A percentile compares a stretch with the other conserved stretches of the same genome.
Conservation (phyloP, 805 yeast genomes). For the Candida arabinofermentans region DNA sequence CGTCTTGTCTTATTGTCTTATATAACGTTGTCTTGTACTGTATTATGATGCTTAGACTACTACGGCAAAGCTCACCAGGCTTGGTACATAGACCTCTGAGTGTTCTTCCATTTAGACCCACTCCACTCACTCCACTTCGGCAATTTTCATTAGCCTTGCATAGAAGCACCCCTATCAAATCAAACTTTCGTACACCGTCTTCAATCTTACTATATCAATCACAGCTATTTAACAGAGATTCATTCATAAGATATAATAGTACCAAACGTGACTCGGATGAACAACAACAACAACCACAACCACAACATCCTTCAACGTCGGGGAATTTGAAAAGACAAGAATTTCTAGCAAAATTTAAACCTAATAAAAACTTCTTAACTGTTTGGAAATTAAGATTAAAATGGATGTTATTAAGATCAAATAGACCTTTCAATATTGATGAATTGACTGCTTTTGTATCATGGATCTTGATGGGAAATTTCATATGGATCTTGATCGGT, state of each 20-base stretch:
- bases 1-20: too few species aligned
- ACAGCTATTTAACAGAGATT: too few species aligned
- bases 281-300: background rate
- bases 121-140: too few species aligned
- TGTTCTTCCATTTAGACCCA: too few species aligned
- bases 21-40: too few species aligned
- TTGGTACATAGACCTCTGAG: too few species aligned
- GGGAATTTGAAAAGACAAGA: constrained; percentile 5
- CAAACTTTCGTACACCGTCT: too few species aligned
- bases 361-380: constrained; percentile 4
- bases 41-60: too few species aligned
- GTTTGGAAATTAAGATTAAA: constrained; percentile 24
- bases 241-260: background rate
- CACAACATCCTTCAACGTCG: background rate
- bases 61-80: too few species aligned
- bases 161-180: too few species aligned
- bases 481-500: constrained; percentile 51
- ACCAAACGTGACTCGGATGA: background rate
- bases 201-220: too few species aligned
- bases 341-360: constrained; percentile 12
- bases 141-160: too few species aligned
- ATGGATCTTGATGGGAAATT: constrained; percentile 55
- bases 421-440: constrained; percentile 45
- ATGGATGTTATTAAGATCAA: constrained; percentile 47
- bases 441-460: constrained; percentile 53